These are phyloP conservation scores for Noccaea caerulescens DNA, from an alignment of 345 rosid genomes.

Conservation along the genomic window DNA sequence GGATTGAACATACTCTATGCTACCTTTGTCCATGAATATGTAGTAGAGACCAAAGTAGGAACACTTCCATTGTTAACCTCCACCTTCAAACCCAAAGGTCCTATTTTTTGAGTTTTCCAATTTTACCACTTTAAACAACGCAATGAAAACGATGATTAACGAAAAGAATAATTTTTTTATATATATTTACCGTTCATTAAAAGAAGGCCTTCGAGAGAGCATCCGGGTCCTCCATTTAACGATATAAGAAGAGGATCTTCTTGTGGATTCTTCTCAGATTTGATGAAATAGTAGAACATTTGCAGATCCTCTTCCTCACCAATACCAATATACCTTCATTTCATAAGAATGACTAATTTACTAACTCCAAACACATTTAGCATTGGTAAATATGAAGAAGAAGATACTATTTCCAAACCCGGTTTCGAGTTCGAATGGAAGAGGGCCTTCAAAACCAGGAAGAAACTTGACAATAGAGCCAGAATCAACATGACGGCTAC, in stretches of 20 bases:
- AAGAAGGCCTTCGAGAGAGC: conserved; percentile 31
- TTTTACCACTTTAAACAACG: not conserved
- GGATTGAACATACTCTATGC: not conserved
- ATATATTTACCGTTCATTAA: conserved; percentile 25
- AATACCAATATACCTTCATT: conserved; percentile 33
- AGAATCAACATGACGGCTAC: conserved; percentile 6
- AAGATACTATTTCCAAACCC: conserved; percentile 31
- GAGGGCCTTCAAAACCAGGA: conserved; percentile 45
- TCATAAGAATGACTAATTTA: not conserved
- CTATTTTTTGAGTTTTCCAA: not conserved
- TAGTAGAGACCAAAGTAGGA: conserved; percentile 11
- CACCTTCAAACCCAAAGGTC: not conserved
- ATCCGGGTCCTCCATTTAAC: conserved; percentile 46
- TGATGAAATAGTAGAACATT: conserved; percentile 34
- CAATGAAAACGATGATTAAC: not conserved
- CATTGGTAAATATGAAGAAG: not conserved
- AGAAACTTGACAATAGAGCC: conserved; percentile 29
- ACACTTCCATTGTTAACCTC: not conserved
- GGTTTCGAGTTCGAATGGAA: conserved; percentile 54
- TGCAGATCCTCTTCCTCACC: conserved; percentile 29
- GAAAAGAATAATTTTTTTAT: not conserved
- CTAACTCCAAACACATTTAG: not conserved
- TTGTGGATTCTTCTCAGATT: conserved; percentile 38
- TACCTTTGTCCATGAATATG: conserved; percentile 11
- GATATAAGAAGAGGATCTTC: conserved; percentile 38